A percentile compares a stretch with the other conserved stretches of the same genome.
phyloP scores from a whole-genome alignment of 1,284 basidiomycete genomes.

The Ustilago crameri region DNA sequence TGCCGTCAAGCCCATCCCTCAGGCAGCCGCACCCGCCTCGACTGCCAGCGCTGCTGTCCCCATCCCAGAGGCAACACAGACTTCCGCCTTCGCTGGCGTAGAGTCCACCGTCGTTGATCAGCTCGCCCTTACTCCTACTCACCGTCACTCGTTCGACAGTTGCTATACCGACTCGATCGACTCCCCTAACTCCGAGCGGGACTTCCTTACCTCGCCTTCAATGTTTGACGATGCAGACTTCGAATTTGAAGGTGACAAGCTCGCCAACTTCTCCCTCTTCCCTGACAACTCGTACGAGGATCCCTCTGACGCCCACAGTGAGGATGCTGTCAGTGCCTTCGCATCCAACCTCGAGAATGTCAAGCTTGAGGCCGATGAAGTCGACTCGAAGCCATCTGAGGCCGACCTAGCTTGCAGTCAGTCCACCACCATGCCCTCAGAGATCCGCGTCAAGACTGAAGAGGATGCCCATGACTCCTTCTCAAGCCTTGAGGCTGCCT shows the following conservation, averaged over 20 bases:
- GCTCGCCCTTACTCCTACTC: conserved; percentile 29
- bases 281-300: conserved; percentile 31
- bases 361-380: conserved; percentile 35
- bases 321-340: conserved; percentile 17
- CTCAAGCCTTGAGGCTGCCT: conserved; percentile 32
- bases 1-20: conserved; percentile 16
- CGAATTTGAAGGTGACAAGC: conserved; percentile 34
- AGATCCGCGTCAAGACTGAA: conserved; percentile 36
- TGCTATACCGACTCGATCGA: conserved; percentile 43
- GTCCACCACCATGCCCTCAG: conserved; percentile 31
- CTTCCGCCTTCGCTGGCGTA: not conserved
- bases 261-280: conserved; percentile 37
- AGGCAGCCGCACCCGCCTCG: conserved; percentile 1
- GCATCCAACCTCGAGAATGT: conserved; percentile 36
- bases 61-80: not conserved
- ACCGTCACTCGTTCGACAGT: conserved; percentile 37
- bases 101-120: conserved; percentile 7
- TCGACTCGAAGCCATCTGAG: conserved; percentile 27
- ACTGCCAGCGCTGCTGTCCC: not conserved
- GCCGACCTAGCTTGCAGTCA: conserved; percentile 27
- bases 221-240: conserved; percentile 47
- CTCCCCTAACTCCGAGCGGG: conserved; percentile 47
- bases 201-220: conserved; percentile 48
- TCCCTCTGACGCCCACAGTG: conserved; percentile 5
- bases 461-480: conserved; percentile 16